Base-by-base conservation (phyloP, 1,284 basidiomycete genomes). In the Apiotrichum siamense region DNA sequence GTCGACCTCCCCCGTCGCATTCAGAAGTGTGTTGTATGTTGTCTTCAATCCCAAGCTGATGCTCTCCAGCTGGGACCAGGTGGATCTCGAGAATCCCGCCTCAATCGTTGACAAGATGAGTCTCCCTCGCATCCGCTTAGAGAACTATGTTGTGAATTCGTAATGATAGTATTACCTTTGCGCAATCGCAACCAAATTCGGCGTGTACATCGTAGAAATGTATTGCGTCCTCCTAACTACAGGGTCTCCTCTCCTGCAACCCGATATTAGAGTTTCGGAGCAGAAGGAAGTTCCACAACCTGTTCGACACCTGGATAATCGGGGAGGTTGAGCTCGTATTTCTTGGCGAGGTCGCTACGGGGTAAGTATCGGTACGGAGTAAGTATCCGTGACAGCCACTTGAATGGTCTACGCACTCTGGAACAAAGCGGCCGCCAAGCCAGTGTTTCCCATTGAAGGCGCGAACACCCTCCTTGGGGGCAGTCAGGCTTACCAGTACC, bases 361-460 rank as follows among this genome's bases (percentile, higher is more conserved):
- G 6, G 52, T 46, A 37, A 54, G 35, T 31, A 21, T 27, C n/a
- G n/a, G n/a, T n/a, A n/a, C n/a, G n/a, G n/a, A n/a, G n/a, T n/a
- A n/a, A n/a, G n/a, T n/a, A 11, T 27, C 25, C 7, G 3, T 7
- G 17, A 25, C 13, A 32, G n/a, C 5, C 26, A 3, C 4, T 18
- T 42, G 26, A 7, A 20, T 29, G 27, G n/a, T 4, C 1, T 13
- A 75, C 82, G 62, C 61, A 92, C 88, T 80, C 85, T 11, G 89
- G 83, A 17, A 97, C 80, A 67, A 98, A 98, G 46, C 94, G 78
- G 0, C 94, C 96, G 3, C 91, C 92, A 2, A 97, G 78, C 71
- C 90, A 97, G 77, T 98, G 96, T 39, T 81, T 77, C 10, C 92
- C 88, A 24, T 74, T 80, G 72, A 89, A 97, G 9, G 68, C 71